Conservation (phyloP, 2,329 filamentous ascomycete genomes). For the Furcasterigmium sp. region DNA sequence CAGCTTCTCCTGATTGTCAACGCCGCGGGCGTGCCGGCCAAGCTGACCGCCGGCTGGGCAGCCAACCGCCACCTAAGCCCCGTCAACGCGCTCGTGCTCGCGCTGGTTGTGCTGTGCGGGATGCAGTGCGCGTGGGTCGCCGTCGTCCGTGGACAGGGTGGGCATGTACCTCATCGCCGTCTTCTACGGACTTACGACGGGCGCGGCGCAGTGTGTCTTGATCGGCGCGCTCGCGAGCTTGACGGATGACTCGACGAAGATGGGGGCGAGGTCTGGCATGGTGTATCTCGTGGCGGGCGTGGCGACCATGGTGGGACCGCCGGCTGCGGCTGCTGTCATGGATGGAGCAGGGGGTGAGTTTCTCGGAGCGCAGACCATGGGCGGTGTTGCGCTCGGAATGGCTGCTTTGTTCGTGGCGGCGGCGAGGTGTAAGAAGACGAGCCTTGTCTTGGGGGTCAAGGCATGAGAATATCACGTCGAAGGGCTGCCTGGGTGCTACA, state of each 20-base stretch:
- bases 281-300: constrained; percentile 31
- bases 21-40: constrained; percentile 49
- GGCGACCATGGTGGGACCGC: constrained; percentile 35
- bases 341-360: constrained; percentile 29
- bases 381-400: background rate
- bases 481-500: background rate
- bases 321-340: constrained; percentile 37
- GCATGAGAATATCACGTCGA: background rate
- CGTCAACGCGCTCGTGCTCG: constrained; percentile 43
- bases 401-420: background rate
- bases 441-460: background rate
- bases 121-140: constrained; percentile 48
- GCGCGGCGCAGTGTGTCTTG: constrained; percentile 33
- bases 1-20: constrained; percentile 57
- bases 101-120: constrained; percentile 41
- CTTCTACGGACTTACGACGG: constrained; percentile 35
- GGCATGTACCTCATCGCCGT: constrained; percentile 37
- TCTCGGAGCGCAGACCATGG: constrained; percentile 33
- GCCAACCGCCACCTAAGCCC: constrained; percentile 50
- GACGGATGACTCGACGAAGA: constrained; percentile 33
- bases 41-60: constrained; percentile 48
- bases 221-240: constrained; percentile 33
- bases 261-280: constrained; percentile 40
- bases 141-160: constrained; percentile 28
- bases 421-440: background rate